These are phyloP conservation scores for Stephanodiscus minutulus DNA, from an alignment of 108 stramenopile genomes.

Conservation along the genomic window DNA sequence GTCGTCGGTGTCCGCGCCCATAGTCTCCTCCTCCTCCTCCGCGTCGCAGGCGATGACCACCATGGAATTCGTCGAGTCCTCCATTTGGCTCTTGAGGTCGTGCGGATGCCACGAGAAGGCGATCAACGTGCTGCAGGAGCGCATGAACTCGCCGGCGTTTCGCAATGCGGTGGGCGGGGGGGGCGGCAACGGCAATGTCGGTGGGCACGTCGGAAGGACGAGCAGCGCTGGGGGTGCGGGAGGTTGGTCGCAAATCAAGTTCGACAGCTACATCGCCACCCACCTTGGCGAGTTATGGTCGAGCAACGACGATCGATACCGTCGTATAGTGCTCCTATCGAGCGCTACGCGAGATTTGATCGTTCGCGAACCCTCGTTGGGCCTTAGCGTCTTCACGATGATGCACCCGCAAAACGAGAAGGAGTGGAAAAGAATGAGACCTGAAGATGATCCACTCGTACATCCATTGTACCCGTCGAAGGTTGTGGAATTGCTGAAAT, in stretches of 20 bases:
- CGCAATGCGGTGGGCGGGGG: slow-evolving; percentile 38
- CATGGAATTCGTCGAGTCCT: slow-evolving; percentile 83
- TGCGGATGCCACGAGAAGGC: slow-evolving; percentile 84
- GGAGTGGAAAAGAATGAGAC: slow-evolving; percentile 67
- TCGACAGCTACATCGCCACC: slow-evolving; percentile 81
- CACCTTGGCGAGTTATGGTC: slow-evolving; percentile 87
- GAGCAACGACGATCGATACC: slow-evolving; percentile 58
- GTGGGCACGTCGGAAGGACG: slow-evolving; percentile 18
- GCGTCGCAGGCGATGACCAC: slow-evolving; percentile 19
- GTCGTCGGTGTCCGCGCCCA: too few relatives aligned
- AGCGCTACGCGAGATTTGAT: slow-evolving; percentile 69
- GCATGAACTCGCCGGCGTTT: slow-evolving; percentile 46
- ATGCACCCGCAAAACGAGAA: slow-evolving; percentile 74
- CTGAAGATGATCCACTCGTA: slow-evolving; percentile 69
- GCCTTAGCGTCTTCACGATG: slow-evolving; percentile 82
- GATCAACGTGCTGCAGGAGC: slow-evolving; percentile 64
- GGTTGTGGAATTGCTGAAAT: slow-evolving; percentile 80
- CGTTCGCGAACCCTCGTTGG: slow-evolving; percentile 77
- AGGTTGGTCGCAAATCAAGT: slow-evolving; percentile 88
- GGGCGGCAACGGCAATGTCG: slow-evolving; percentile 15
- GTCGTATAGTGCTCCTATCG: slow-evolving; percentile 69
- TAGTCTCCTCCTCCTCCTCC: too few relatives aligned
- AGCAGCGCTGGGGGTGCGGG: slow-evolving; percentile 22
- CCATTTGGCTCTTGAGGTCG: slow-evolving; percentile 82
- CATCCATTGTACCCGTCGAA: slow-evolving; percentile 60